phyloP scores from a whole-genome alignment of 148 eudicot genomes.

The Drosera capensis region DNA sequence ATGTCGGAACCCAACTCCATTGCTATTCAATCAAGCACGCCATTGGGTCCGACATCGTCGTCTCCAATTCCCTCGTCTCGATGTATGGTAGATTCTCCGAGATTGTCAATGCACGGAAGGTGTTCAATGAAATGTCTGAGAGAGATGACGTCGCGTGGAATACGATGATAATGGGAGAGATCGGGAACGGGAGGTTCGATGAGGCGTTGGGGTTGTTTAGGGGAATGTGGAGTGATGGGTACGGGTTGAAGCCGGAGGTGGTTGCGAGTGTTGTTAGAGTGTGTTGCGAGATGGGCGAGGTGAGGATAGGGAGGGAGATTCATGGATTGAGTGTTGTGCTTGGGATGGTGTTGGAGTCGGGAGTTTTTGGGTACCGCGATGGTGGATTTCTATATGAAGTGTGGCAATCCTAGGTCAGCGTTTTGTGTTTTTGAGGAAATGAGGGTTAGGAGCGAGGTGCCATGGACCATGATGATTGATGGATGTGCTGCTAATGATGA shows the following conservation, averaged over 20 bases:
- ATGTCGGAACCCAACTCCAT: constrained; percentile 25
- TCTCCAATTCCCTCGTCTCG: constrained; percentile 35
- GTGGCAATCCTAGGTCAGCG: constrained; percentile 16
- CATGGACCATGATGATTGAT: constrained; percentile 42
- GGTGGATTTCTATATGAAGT: constrained; percentile 24
- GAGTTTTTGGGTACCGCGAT: constrained; percentile 27
- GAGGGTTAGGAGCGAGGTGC: constrained; percentile 29
- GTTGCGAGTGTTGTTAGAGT: constrained; percentile 23
- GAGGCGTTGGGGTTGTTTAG: constrained; percentile 21
- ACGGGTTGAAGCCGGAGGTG: constrained; percentile 30
- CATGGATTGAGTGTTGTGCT: constrained; percentile 27
- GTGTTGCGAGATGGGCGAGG: constrained; percentile 10
- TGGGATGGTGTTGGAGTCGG: constrained; percentile 18
- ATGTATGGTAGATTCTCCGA: constrained; percentile 24
- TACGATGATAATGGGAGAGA: constrained; percentile 27
- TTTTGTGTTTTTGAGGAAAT: constrained; percentile 24
- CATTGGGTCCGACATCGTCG: constrained; percentile 12
- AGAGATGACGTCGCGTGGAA: constrained; percentile 36
- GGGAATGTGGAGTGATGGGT: constrained; percentile 23
- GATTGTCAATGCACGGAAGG: constrained; percentile 11
- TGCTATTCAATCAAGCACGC: constrained; percentile 21
- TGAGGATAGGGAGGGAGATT: constrained; percentile 21
- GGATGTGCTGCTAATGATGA: constrained; percentile 20
- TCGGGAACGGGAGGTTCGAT: constrained; percentile 20
- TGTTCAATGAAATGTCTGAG: constrained; percentile 34